phyloP scores from a whole-genome alignment of 176 grass and related monocot species.

The Panicum miliaceum region DNA sequence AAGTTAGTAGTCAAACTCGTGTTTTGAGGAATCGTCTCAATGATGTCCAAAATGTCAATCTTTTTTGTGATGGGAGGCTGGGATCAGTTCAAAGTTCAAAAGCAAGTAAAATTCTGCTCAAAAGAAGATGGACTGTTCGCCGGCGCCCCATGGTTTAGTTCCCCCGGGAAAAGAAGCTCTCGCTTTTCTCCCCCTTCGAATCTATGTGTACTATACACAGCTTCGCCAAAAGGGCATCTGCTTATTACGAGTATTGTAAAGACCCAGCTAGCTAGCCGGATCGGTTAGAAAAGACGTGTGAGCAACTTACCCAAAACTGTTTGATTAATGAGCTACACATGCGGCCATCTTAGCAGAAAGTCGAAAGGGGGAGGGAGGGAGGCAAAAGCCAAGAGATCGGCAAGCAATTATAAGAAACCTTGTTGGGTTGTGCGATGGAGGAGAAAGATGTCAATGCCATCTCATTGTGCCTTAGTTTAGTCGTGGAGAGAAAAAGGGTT shows the following conservation, averaged over 20 bases:
- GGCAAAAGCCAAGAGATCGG: slow-evolving; percentile 45
- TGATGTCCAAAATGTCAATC: not conserved
- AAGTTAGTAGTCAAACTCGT: too few species aligned
- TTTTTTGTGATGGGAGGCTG: not conserved
- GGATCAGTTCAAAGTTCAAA: slow-evolving; percentile 42
- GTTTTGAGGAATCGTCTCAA: too few species aligned
- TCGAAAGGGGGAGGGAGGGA: slow-evolving; percentile 19
- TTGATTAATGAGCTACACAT: slow-evolving; percentile 58
- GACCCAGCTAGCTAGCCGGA: slow-evolving; percentile 23
- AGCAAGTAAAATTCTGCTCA: slow-evolving; percentile 39
- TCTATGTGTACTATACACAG: slow-evolving; percentile 48
- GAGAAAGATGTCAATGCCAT: slow-evolving; percentile 54
- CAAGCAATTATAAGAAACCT: slow-evolving; percentile 32
- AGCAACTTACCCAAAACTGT: slow-evolving; percentile 49
- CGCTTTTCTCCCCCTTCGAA: slow-evolving; percentile 43
- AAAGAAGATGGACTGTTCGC: slow-evolving; percentile 51
- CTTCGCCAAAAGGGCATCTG: slow-evolving; percentile 49
- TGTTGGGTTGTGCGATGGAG: not conserved
- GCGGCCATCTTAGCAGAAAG: slow-evolving; percentile 66
- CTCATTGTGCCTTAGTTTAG: slow-evolving; percentile 54
- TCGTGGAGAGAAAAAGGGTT: slow-evolving; percentile 25
- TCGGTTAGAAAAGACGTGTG: slow-evolving; percentile 48
- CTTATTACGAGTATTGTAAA: slow-evolving; percentile 38
- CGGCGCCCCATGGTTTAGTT: slow-evolving; percentile 48
- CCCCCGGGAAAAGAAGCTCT: slow-evolving; percentile 29